Evolutionary conservation across 768 basidiomycete species (phyloP), one percentile per base, ranked within the genome.

Genomic region (Lactarius sp.): DNA sequence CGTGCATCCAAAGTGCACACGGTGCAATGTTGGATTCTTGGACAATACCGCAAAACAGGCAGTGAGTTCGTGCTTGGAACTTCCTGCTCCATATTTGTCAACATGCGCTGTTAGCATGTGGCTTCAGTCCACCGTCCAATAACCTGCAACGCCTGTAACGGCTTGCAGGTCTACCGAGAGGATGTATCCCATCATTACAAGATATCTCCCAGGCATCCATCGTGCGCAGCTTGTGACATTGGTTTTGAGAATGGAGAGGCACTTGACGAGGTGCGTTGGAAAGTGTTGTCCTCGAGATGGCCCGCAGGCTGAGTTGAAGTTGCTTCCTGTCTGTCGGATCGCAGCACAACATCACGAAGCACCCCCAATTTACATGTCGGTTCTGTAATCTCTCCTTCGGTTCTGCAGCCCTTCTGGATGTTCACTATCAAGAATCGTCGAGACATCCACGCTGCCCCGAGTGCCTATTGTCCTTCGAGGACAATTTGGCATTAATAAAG

Each of bases 391-490:
- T 60, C 37, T 52, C 61, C 6, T 66, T 66, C 18, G 60, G 37
- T 36, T 66, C 67, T 3, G 39, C 31, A 9, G 61, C 54, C 41
- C 61, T 68, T 27, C 46, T 68, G 4, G 61, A 54, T 18, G 52
- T 37, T 4, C 67, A 68, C 41, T 68, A 62, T 36, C 53, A 41
- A 50, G 61, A 73, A 12, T 81, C 82, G 18, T 70, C 73, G 27
- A 70, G 66, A 18, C 82, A 83, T 69, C 80, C 83, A 3, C 77
- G 76, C 58, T 83, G 82, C 60, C 63, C 70, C 31, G 68, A 71
- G 36, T 83, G 82, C 56, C 68, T 71, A n/a, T 56, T 75, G 51
- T 78, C 80, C 36, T 82, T 81, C 60, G 65, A 71, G 51, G 77
- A 79, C 60, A 70, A 74, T 31, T 73, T 73, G 50, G 72, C 73